Base-by-base conservation (phyloP, 1,284 basidiomycete species). In the Mycena sp. region DNA sequence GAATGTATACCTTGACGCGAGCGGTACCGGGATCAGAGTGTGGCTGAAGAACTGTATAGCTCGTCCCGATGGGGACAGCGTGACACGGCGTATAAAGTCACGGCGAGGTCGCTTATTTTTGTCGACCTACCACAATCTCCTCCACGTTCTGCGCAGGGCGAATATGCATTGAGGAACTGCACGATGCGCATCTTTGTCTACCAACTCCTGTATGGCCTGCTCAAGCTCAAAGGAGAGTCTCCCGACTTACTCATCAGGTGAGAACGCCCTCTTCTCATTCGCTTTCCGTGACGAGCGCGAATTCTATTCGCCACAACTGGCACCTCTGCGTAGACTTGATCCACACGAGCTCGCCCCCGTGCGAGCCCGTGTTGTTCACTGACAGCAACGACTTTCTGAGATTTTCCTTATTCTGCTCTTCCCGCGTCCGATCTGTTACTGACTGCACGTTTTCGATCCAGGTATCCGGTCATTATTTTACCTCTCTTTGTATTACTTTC, bases 321-420 rank as follows among this genome's bases (percentile, higher is more conserved):
- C 89, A 92, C 90, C 90, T 92, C 90, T 92, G 91, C 92, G 90
- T 91, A 87, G 89, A 92, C 83, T 75, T 86, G 83, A 78, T 81
- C 75, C 81, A 76, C 75, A n/a, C n/a, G n/a, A n/a, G 73, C 67
- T 51, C 40, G 25, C 72, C 75, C 75, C 76, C 73, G 67, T 73
- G 74, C 73, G 74, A 74, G 75, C 76, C 76, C 70, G 71, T 72
- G 76, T 79, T 83, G 77, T 78, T 86, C 84, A 87, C 85, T 91
- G 90, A 91, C 90, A 92, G 92, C 74, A 87, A 87, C 87, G 90
- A 88, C 90, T 84, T 83, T 84, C 89, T 89, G 89, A 91, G 82
- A 79, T 77, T 74, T 74, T 59, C 50, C 55, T 52, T 66, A 53
- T 65, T 62, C 32, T 68, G 28, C 50, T 38, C 37, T 58, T 29